phyloP scores from a whole-genome alignment of 768 basidiomycete genomes.

The Favolaschia claudopus region DNA sequence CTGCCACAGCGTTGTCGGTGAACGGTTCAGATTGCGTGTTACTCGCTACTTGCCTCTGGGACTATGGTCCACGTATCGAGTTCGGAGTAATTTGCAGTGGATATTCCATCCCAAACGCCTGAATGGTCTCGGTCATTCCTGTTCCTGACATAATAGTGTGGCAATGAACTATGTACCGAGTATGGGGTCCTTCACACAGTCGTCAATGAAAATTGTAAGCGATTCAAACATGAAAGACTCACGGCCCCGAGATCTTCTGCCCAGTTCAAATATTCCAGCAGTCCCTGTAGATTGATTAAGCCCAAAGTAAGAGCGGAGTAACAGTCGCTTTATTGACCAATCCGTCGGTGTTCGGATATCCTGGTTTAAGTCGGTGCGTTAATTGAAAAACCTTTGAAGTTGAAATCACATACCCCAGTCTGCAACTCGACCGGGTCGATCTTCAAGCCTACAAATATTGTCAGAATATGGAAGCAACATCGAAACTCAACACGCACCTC shows the following conservation, averaged over 20 bases:
- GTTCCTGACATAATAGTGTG: neutral
- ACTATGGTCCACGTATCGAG: constrained; percentile 45
- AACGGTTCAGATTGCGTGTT: constrained; percentile 43
- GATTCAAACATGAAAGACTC: constrained; percentile 2
- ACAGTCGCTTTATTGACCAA: constrained; percentile 42
- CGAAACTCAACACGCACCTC: constrained; percentile 42
- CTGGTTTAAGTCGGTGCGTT: constrained; percentile 41
- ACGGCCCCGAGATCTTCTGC: constrained; percentile 47
- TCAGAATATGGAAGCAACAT: constrained; percentile 39
- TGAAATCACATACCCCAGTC: constrained; percentile 49
- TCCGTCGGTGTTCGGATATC: constrained; percentile 63
- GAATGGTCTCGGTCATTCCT: too few relatives aligned
- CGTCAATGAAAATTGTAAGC: neutral
- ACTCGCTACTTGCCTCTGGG: constrained; percentile 40
- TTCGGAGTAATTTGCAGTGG: constrained; percentile 43
- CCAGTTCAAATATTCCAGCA: constrained; percentile 52
- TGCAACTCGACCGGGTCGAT: constrained; percentile 39
- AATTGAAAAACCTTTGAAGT: neutral
- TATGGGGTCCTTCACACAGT: constrained; percentile 38
- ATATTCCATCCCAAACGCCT: constrained; percentile 38
- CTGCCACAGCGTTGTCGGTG: too few relatives aligned
- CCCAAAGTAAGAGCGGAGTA: neutral
- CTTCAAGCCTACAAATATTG: constrained; percentile 36
- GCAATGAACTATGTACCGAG: constrained; percentile 30
- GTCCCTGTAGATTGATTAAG: constrained; percentile 30